Evolutionary conservation across 1,284 basidiomycete genomes (phyloP).

Genomic region (Coniophora puteana): DNA sequence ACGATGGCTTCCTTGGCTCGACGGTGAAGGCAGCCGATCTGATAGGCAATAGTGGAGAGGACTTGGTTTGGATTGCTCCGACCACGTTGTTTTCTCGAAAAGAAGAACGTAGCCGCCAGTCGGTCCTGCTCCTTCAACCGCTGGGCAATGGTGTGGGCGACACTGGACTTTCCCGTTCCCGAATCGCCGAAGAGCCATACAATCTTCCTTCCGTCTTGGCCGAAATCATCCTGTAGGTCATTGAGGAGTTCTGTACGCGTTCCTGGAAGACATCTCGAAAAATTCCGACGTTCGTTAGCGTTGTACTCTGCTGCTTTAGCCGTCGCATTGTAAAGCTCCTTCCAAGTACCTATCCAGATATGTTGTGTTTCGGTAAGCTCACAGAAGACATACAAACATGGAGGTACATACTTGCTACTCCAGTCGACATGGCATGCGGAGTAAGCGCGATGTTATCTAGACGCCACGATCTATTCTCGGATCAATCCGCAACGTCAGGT

Average conservation of each 20-base stretch:
- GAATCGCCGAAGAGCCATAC: conserved; percentile 18
- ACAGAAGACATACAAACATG: too few relatives aligned
- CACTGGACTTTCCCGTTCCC: conserved; percentile 18
- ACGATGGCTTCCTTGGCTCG: conserved; percentile 8
- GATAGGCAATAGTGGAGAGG: conserved; percentile 12
- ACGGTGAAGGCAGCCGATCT: conserved; percentile 10
- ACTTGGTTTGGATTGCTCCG: conserved; percentile 11
- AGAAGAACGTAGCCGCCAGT: conserved; percentile 18
- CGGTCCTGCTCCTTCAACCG: conserved; percentile 12
- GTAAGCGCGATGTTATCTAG: too few relatives aligned
- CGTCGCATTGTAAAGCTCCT: too few relatives aligned
- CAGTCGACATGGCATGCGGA: too few relatives aligned
- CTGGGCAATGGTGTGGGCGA: conserved; percentile 18
- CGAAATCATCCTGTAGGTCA: conserved; percentile 14
- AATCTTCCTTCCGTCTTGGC: conserved; percentile 6
- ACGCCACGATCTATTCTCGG: too few relatives aligned
- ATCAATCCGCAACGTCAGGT: too few relatives aligned
- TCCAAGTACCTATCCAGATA: too few relatives aligned
- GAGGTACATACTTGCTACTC: too few relatives aligned
- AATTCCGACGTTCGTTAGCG: too few relatives aligned
- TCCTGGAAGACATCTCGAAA: conserved; percentile 21
- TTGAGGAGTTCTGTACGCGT: conserved; percentile 18
- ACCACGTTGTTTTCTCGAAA: conserved; percentile 13
- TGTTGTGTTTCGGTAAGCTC: too few relatives aligned
- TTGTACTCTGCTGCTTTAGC: too few relatives aligned